A percentile compares a stretch with the other conserved stretches of the same genome.
phyloP scores from a whole-genome alignment of 2,329 filamentous ascomycete species.

The Penicillium sp. region DNA sequence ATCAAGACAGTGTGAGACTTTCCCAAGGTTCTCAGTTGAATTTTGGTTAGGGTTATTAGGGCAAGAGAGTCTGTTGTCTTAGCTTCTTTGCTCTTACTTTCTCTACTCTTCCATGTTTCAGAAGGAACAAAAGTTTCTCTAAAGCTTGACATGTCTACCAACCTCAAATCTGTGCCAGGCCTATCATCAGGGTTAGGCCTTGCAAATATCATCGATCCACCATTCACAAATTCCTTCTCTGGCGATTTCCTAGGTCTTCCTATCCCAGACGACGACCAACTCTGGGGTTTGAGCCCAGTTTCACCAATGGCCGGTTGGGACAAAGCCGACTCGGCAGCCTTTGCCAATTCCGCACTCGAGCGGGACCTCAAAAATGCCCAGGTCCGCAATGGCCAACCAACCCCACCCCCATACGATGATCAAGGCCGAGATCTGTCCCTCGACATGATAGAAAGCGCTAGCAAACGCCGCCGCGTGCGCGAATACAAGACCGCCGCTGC shows the following conservation, averaged over 20 bases:
- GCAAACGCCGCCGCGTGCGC: conserved; percentile 21
- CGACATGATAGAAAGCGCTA: conserved; percentile 15
- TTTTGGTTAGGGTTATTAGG: conserved; percentile 2
- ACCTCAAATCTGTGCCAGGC: conserved; percentile 5
- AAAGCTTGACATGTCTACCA: conserved; percentile 6
- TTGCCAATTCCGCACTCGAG: conserved; percentile 27
- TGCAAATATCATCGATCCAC: conserved; percentile 2
- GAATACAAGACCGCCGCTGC: conserved; percentile 13
- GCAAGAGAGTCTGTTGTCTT: conserved; percentile 3
- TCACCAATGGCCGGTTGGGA: conserved; percentile 30
- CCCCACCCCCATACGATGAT: conserved; percentile 36
- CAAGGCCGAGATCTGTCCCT: conserved; percentile 17
- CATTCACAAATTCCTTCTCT: conserved; percentile 20
- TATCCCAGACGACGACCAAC: conserved; percentile 30
- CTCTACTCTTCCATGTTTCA: neutral
- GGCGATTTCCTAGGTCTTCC: conserved; percentile 30
- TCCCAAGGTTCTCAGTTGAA: neutral
- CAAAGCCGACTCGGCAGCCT: conserved; percentile 24
- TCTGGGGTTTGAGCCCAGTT: conserved; percentile 32
- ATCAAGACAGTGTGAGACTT: neutral
- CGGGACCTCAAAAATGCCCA: conserved; percentile 34
- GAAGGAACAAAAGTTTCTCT: neutral
- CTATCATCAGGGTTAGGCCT: conserved; percentile 1
- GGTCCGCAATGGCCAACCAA: conserved; percentile 40
- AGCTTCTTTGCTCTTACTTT: neutral